Base-by-base conservation (phyloP, 345 rosid species). In the Punica granatum region DNA sequence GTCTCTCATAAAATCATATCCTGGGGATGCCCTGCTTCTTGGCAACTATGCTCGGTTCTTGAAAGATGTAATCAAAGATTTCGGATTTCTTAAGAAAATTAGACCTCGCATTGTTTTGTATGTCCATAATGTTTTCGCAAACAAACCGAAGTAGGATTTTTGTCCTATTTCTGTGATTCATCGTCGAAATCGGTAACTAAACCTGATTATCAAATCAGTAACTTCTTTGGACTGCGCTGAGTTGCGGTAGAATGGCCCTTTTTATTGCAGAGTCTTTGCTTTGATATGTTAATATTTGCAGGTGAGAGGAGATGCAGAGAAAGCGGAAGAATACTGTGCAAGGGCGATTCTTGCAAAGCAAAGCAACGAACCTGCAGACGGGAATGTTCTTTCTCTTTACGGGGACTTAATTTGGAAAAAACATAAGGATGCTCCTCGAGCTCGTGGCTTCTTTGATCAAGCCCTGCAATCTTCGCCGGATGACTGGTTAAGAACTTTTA, bases 31-130 rank as follows among this genome's bases (percentile, higher is more conserved):
- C 43, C 78, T 82, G 23, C 65, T 86, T 54, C 90, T 86, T 18
- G 72, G 83, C 14, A 86, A 86, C 61, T 83, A 86, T 53, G 82
- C 86, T 19, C 82, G 72, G 54, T 86, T 75, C 81, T 75, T 86
- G 73, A 83, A 80, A 72, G 90, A 83, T 76, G 90, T 81, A 64
- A 35, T 21, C 2, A 0, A 43, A 6, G 30, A 18, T 30, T 46
- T 26, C 44, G 9, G 58, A 49, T 46, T 31, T 63, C 7, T 32
- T 32, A 21, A 10, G 61, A 18, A 30, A 3, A 4, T 31, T 23
- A 26, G 14, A 46, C 10, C 43, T 25, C 3, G 2, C 41, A 4
- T 37, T 37, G 11, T 37, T 37, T 37, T 37, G 41, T 37, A 37
- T 37, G 15, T 6, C 34, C 37, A 31, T 67, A 35, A 56, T 36